Percentiles rank a stretch among this genome's conserved stretches.
Evolutionary conservation across 2,329 filamentous ascomycete genomes (phyloP).

Genomic region (Penicillium sp.): DNA sequence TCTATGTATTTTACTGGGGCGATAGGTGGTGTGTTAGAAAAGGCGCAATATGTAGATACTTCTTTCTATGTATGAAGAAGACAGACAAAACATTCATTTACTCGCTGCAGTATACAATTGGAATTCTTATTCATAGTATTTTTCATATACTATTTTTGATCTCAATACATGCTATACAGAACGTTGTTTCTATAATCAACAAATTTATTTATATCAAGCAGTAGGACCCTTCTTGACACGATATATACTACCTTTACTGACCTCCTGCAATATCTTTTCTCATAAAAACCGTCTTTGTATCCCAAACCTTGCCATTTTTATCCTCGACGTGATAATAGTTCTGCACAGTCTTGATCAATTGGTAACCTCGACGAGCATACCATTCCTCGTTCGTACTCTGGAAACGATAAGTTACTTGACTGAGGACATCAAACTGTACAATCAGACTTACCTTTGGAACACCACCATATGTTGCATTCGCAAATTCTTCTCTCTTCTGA

Average conservation of each 20-base stretch:
- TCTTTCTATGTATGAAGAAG: no score
- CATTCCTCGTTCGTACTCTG: slow-evolving; percentile 17
- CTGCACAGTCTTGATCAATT: slow-evolving; percentile 10
- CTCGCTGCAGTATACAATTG: no score
- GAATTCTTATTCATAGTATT: no score
- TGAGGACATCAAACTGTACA: not conserved
- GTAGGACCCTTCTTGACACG: not conserved
- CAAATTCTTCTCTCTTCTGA: slow-evolving; percentile 14
- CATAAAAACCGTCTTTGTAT: slow-evolving; percentile 18
- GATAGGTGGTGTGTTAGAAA: no score
- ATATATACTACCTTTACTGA: not conserved
- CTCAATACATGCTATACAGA: no score
- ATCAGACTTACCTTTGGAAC: slow-evolving; percentile 12
- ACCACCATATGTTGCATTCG: slow-evolving; percentile 5
- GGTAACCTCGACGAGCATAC: slow-evolving; percentile 19
- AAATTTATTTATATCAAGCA: not conserved
- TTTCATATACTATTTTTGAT: no score
- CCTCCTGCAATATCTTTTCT: slow-evolving; percentile 12
- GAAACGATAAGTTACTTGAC: not conserved
- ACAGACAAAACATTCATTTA: no score
- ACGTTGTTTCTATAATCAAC: no score
- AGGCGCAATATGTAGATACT: not conserved
- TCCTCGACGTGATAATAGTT: slow-evolving; percentile 14
- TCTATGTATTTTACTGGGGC: not conserved
- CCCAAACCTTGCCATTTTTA: slow-evolving; percentile 12